Conservation (phyloP, 331 rosid species). For the Malus hybrid region DNA sequence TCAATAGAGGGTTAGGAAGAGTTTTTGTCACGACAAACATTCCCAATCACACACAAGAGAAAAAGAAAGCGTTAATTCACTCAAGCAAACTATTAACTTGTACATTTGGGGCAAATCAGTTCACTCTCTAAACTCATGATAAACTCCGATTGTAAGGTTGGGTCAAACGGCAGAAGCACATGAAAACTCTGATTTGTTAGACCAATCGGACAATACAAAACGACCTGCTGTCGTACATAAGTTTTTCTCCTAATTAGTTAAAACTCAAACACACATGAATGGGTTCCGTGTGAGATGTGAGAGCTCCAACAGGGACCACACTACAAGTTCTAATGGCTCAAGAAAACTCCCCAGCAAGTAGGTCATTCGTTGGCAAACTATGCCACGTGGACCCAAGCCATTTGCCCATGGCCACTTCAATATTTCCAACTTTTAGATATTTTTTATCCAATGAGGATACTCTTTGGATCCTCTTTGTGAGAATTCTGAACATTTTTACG, state of each 20-base stretch:
- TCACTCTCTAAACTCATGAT: too few species aligned
- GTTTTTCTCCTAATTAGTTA: too few species aligned
- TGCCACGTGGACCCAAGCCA: background rate
- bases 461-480: too few species aligned
- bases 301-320: background rate
- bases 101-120: background rate
- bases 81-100: background rate
- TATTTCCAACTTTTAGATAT: background rate
- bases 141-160: too few species aligned
- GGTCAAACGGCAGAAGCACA: rapidly evolving
- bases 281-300: background rate
- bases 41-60: background rate
- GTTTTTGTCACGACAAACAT: background rate
- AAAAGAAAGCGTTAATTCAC: background rate
- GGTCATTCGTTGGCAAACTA: background rate
- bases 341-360: background rate
- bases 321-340: background rate
- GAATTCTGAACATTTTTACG: rapidly evolving
- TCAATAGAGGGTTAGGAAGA: background rate
- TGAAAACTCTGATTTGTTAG: too few species aligned
- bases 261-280: background rate
- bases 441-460: background rate
- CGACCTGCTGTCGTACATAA: too few species aligned
- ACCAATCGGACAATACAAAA: too few species aligned
- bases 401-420: background rate